Percentiles rank a stretch among this genome's conserved stretches.
Conservation (phyloP, 306 rosid species). For the Prunus armeniaca region DNA sequence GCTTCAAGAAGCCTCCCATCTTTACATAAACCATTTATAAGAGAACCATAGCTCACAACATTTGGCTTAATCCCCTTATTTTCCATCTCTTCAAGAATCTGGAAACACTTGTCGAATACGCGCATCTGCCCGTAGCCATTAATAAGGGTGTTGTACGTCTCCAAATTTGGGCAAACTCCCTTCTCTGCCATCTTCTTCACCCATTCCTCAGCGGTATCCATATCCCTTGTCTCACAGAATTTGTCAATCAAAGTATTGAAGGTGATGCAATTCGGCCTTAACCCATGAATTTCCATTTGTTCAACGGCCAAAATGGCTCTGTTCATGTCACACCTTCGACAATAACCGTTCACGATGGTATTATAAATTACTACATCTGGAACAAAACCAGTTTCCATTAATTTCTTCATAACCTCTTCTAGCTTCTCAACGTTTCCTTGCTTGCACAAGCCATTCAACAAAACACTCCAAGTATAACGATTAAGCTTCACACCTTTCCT, state of each 20-base stretch:
- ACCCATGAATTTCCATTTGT: constrained; percentile 51
- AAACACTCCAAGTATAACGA: constrained; percentile 43
- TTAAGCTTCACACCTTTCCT: constrained; percentile 35
- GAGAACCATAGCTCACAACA: constrained; percentile 70
- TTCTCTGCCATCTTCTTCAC: constrained; percentile 59
- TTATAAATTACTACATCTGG: constrained; percentile 54
- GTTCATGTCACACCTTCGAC: constrained; percentile 48
- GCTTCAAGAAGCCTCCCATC: constrained; percentile 68
- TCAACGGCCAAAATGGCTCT: constrained; percentile 41
- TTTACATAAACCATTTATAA: constrained; percentile 64
- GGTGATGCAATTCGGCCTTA: constrained; percentile 54
- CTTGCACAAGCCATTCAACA: constrained; percentile 65
- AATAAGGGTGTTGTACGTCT: constrained; percentile 57
- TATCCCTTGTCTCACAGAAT: constrained; percentile 49
- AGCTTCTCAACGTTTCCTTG: constrained; percentile 60
- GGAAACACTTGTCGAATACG: constrained; percentile 54
- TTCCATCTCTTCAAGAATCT: constrained; percentile 79
- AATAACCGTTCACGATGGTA: constrained; percentile 63
- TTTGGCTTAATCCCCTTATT: constrained; percentile 59
- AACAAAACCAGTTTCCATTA: constrained; percentile 42
- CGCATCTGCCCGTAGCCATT: constrained; percentile 54
- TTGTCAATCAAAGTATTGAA: constrained; percentile 61
- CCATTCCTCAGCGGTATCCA: constrained; percentile 71
- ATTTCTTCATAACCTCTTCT: constrained; percentile 50
- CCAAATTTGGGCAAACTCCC: constrained; percentile 54